Conservation (phyloP, 1,284 basidiomycete species). For the Ceratobasidium sp. region DNA sequence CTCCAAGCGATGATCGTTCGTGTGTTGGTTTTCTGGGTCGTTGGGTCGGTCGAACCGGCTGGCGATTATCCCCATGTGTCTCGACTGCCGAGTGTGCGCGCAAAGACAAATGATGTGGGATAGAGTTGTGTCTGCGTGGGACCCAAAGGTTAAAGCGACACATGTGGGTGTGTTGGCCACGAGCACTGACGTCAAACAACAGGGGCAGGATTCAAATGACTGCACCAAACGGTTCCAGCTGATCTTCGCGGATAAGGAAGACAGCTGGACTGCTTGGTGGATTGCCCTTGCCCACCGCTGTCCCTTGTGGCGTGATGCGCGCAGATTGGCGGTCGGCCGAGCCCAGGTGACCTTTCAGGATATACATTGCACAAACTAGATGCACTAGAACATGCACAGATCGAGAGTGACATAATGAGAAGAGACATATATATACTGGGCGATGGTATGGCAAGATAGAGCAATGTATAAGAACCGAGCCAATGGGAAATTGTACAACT, state of each 20-base stretch:
- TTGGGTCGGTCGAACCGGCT: neutral
- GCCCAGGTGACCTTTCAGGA: neutral
- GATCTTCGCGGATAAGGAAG: neutral
- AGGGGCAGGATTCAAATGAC: neutral
- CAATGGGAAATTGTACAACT: slow-evolving; percentile 13
- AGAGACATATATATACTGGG: slow-evolving; percentile 31
- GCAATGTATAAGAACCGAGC: slow-evolving; percentile 21
- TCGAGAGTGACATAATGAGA: neutral
- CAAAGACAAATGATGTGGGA: neutral
- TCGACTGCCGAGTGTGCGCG: neutral
- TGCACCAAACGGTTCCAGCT: no score
- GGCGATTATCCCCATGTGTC: slow-evolving; percentile 8
- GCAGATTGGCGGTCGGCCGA: slow-evolving; percentile 2
- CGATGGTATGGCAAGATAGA: slow-evolving; percentile 24
- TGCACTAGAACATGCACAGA: slow-evolving; percentile 35
- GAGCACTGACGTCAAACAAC: slow-evolving; percentile 18
- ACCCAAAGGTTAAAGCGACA: neutral
- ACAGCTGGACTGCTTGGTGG: neutral
- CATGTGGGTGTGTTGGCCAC: neutral
- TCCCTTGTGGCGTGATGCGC: neutral
- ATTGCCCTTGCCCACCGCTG: neutral
- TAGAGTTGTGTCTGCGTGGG: neutral
- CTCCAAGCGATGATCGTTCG: no score
- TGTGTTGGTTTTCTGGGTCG: neutral
- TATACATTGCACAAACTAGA: slow-evolving; percentile 39